Percentiles rank a stretch among this genome's conserved stretches.
Conservation (phyloP, 2,329 filamentous ascomycete species). For the Chrysoporthe austroafricana region DNA sequence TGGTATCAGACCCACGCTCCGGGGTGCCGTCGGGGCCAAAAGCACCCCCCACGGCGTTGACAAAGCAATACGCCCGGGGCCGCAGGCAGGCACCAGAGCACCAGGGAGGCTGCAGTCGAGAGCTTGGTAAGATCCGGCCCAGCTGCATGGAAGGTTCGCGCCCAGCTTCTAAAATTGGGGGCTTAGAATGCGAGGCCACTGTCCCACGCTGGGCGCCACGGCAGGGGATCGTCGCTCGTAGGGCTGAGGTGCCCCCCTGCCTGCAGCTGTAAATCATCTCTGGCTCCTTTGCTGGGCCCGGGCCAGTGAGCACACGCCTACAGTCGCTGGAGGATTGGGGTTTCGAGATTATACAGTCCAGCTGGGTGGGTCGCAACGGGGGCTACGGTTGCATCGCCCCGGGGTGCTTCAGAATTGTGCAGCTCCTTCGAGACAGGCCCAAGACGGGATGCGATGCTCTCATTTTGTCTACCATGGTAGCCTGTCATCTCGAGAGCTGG, state of each 20-base stretch:
- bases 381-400: background rate
- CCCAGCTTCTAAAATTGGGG: conserved; percentile 23
- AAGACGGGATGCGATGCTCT: too few species aligned
- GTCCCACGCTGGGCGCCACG: conserved; percentile 15
- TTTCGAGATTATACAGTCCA: conserved; percentile 9
- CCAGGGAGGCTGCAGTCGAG: background rate
- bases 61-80: conserved; percentile 1
- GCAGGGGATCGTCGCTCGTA: conserved; percentile 22
- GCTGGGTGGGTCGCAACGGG: conserved; percentile 8
- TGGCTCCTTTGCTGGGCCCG: background rate
- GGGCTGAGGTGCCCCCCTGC: conserved; percentile 21
- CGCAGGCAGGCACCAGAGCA: background rate
- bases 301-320: conserved; percentile 4
- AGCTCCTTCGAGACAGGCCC: background rate
- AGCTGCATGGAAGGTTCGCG: conserved; percentile 9
- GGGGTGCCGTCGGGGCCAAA: background rate
- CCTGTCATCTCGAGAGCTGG: too few species aligned
- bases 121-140: background rate
- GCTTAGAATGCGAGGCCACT: conserved; percentile 22
- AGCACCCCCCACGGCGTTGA: background rate
- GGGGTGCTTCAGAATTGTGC: background rate
- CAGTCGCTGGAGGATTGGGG: background rate
- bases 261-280: background rate
- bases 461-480: background rate
- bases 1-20: conserved; percentile 19